phyloP scores from a whole-genome alignment of 257 asterid genomes.

The Nicotiana tomentosiformis region DNA sequence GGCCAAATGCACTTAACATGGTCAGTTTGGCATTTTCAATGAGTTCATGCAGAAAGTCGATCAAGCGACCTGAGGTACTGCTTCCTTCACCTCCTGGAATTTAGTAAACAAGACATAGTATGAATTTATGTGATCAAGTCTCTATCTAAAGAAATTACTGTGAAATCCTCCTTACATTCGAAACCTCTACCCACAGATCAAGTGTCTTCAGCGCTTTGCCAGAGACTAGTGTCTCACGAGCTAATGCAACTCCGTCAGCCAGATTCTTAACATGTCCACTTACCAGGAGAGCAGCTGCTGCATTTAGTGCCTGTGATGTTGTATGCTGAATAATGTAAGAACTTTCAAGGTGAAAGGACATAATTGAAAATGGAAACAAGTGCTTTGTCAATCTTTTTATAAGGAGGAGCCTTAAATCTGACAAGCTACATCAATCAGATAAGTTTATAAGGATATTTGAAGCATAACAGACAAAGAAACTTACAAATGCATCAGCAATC shows the following conservation, averaged over 20 bases:
- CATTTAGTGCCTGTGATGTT: slow-evolving; percentile 64
- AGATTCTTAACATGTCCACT: slow-evolving; percentile 56
- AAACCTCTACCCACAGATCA: slow-evolving; percentile 56
- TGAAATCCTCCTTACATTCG: slow-evolving; percentile 46
- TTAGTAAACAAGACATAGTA: not conserved
- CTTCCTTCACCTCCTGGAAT: slow-evolving; percentile 6
- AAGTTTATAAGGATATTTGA: not conserved
- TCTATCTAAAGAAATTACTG: not conserved
- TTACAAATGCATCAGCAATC: slow-evolving; percentile 76
- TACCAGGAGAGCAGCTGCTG: slow-evolving; percentile 87
- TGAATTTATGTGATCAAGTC: not conserved
- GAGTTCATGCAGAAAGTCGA: not conserved
- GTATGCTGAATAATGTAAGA: not conserved
- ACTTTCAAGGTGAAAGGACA: not conserved
- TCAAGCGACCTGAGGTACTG: not conserved
- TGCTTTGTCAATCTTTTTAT: not conserved
- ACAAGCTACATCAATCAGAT: not conserved
- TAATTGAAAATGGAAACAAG: not conserved
- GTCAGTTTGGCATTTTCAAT: not conserved
- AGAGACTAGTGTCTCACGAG: slow-evolving; percentile 56
- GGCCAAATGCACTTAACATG: not conserved
- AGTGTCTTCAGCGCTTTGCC: slow-evolving; percentile 76
- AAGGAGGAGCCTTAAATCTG: not conserved
- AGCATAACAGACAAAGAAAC: slow-evolving; percentile 12
- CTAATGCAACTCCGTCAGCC: slow-evolving; percentile 64